Evolutionary conservation across 768 basidiomycete species (phyloP).

Genomic region (Collybiopsis confluens): DNA sequence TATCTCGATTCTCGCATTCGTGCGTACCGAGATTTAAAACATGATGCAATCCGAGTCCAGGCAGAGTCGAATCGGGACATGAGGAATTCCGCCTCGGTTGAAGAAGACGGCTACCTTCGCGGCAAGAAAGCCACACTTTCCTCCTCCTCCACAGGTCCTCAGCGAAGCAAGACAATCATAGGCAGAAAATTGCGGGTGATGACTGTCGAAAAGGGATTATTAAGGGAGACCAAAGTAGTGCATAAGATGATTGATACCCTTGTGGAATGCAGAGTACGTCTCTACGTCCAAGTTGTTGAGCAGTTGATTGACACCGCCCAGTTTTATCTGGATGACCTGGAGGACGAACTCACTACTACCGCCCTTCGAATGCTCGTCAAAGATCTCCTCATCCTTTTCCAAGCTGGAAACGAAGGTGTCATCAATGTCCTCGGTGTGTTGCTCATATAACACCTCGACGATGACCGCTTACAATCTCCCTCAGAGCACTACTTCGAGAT

Average conservation of each 20-base stretch:
- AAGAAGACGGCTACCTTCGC: conserved; percentile 46
- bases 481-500: conserved; percentile 97
- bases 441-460: conserved; percentile 9
- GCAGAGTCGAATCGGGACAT: conserved; percentile 88
- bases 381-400: conserved; percentile 91
- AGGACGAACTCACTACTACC: conserved; percentile 86
- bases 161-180: conserved; percentile 71
- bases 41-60: conserved; percentile 92
- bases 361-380: conserved; percentile 94
- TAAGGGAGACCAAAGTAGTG: conserved; percentile 88
- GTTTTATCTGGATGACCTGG: conserved; percentile 93
- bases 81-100: conserved; percentile 59
- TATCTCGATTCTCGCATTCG: conserved; percentile 89
- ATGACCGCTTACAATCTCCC: conserved; percentile 28
- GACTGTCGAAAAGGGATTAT: conserved; percentile 92
- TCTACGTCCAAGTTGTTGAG: conserved; percentile 3
- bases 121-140: conserved; percentile 28
- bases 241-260: conserved; percentile 87
- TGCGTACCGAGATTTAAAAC: conserved; percentile 86
- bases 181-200: conserved; percentile 85
- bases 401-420: conserved; percentile 94
- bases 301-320: conserved; percentile 23
- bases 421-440: conserved; percentile 71
- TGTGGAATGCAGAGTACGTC: conserved; percentile 80
- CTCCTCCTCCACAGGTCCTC: conserved; percentile 29